These are phyloP conservation scores for Bauhinia variegata DNA, from an alignment of 306 rosid species.

Conservation along the genomic window DNA sequence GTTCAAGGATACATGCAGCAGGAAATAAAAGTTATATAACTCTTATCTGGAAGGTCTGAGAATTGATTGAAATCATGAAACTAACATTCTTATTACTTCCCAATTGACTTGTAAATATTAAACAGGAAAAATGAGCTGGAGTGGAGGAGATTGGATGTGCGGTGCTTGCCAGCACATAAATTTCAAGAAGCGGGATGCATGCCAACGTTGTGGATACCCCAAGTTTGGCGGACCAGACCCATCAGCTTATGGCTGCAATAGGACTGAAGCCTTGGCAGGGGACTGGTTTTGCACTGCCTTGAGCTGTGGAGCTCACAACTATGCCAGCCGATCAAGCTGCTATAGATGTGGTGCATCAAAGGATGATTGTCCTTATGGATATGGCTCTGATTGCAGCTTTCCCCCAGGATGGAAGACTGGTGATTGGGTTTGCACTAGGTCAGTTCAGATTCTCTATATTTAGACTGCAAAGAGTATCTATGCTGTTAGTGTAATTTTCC, in stretches of 20 bases:
- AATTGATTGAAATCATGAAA: slow-evolving; percentile 21
- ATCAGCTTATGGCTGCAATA: slow-evolving; percentile 60
- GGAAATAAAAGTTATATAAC: not conserved
- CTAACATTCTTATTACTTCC: slow-evolving; percentile 21
- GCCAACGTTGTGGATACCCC: slow-evolving; percentile 87
- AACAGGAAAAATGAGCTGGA: slow-evolving; percentile 80
- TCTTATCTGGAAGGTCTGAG: slow-evolving; percentile 23
- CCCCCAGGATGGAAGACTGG: slow-evolving; percentile 99
- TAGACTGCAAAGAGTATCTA: slow-evolving; percentile 15
- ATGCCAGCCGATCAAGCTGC: slow-evolving; percentile 87
- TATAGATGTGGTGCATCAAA: slow-evolving; percentile 63
- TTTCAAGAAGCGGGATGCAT: slow-evolving; percentile 83
- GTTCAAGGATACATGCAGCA: slow-evolving; percentile 24
- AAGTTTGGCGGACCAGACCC: slow-evolving; percentile 92
- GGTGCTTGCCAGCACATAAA: slow-evolving; percentile 86
- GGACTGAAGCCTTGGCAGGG: slow-evolving; percentile 83
- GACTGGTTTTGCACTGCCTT: slow-evolving; percentile 80
- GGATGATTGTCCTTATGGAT: slow-evolving; percentile 54
- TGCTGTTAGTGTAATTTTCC: not conserved
- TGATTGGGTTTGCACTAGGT: slow-evolving; percentile 93
- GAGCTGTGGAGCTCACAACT: slow-evolving; percentile 90
- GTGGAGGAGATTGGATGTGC: slow-evolving; percentile 97
- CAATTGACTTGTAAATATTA: slow-evolving; percentile 1
- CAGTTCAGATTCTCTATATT: slow-evolving; percentile 36
- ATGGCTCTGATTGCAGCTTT: slow-evolving; percentile 56